phyloP scores from a whole-genome alignment of 1,284 basidiomycete genomes.

The Laetiporus sulphureus region DNA sequence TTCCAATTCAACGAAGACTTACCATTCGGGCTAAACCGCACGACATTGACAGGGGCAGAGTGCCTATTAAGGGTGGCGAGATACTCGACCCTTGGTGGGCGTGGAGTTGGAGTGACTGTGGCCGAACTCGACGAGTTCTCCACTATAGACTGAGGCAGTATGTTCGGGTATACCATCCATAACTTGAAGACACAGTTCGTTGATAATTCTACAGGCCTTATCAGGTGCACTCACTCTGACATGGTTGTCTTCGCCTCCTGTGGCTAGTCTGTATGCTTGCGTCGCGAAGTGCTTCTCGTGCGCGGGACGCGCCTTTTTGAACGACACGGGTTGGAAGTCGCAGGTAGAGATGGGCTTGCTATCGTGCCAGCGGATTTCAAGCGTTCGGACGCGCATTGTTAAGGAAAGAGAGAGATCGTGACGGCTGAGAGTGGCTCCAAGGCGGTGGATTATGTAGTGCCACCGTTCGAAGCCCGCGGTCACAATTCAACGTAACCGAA shows the following conservation, averaged over 20 bases:
- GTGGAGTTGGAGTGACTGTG: slow-evolving; percentile 38
- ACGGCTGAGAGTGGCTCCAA: background rate
- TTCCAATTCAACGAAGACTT: too few species aligned
- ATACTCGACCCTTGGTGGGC: slow-evolving; percentile 92
- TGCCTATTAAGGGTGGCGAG: slow-evolving; percentile 91
- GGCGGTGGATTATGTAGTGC: too few species aligned
- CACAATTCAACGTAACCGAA: too few species aligned
- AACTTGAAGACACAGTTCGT: slow-evolving; percentile 42
- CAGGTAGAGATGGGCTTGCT: slow-evolving; percentile 90
- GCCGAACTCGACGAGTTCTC: slow-evolving; percentile 38
- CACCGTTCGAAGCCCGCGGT: too few species aligned
- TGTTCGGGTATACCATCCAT: slow-evolving; percentile 93
- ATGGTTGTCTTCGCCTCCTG: slow-evolving; percentile 95
- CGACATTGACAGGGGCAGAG: slow-evolving; percentile 94
- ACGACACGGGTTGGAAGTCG: slow-evolving; percentile 81
- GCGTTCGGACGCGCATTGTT: slow-evolving; percentile 72
- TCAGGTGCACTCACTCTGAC: slow-evolving; percentile 69
- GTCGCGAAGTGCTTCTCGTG: slow-evolving; percentile 52
- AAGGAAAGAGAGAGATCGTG: background rate
- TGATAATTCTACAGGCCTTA: background rate
- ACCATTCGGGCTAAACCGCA: slow-evolving; percentile 94
- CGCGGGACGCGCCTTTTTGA: slow-evolving; percentile 70
- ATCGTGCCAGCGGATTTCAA: slow-evolving; percentile 94
- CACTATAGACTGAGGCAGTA: slow-evolving; percentile 61
- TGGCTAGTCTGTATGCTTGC: slow-evolving; percentile 85